Evolutionary conservation across 2,329 filamentous ascomycete genomes (phyloP).

Genomic region (Colletotrichum higginsianum): DNA sequence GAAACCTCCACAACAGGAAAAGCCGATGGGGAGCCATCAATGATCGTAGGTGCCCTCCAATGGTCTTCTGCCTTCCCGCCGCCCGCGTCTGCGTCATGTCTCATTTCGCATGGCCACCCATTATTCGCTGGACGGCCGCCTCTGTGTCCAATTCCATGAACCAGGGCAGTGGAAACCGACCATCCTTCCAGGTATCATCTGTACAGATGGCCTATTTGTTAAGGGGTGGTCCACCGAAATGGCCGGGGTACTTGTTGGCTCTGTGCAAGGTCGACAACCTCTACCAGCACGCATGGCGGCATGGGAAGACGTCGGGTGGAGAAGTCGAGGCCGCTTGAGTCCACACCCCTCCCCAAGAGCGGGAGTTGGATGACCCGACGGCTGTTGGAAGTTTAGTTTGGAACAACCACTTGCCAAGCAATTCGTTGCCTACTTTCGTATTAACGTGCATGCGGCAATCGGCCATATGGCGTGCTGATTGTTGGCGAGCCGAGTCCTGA

Average conservation of each 20-base stretch:
- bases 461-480: not conserved
- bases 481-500: not conserved
- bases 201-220: too few species aligned
- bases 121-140: not conserved
- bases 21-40: not conserved
- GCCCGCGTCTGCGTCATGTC: constrained; percentile 3
- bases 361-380: not conserved
- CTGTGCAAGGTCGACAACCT: constrained; percentile 17
- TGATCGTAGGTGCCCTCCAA: not conserved
- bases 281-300: not conserved
- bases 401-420: not conserved
- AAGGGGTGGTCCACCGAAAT: constrained; percentile 8
- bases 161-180: constrained; percentile 34
- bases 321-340: not conserved
- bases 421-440: not conserved
- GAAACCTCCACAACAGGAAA: too few species aligned
- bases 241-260: constrained; percentile 25
- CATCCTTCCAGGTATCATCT: constrained; percentile 1
- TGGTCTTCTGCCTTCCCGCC: not conserved
- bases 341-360: not conserved
- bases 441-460: not conserved
- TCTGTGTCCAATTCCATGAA: constrained; percentile 30
- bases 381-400: not conserved
- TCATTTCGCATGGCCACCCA: constrained; percentile 18
- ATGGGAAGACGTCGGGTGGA: constrained; percentile 16